Percentiles rank a stretch among this genome's conserved stretches.
Conservation (phyloP, 2,329 filamentous ascomycete species). For the Pseudocercospora fijiensis region DNA sequence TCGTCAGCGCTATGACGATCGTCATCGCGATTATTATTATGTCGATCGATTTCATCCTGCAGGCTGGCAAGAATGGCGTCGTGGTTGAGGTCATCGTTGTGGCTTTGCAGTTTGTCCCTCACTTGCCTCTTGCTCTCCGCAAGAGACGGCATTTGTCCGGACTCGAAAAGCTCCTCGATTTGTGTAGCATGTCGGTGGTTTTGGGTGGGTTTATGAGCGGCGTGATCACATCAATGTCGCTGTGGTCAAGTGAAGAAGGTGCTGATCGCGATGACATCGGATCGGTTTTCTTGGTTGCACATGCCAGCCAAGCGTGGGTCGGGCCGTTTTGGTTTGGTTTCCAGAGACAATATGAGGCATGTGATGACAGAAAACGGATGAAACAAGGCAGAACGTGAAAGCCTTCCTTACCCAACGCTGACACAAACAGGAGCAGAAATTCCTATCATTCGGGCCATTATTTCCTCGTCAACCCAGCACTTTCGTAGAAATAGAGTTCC, state of each 20-base stretch:
- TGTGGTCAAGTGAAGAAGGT: background rate
- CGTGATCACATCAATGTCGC: background rate
- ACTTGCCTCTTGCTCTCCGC: constrained; percentile 37
- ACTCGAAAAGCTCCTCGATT: background rate
- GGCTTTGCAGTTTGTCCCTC: constrained; percentile 27
- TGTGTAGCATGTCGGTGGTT: constrained; percentile 11
- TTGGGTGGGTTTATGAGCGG: background rate
- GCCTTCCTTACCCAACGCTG: background rate
- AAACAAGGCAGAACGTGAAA: constrained; percentile 16
- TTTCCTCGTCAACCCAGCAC: background rate
- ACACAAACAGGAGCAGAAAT: background rate
- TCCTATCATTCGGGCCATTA: background rate
- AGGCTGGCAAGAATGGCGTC: constrained; percentile 36
- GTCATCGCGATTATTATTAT: constrained; percentile 30
- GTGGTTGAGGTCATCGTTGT: constrained; percentile 31
- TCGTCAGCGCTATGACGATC: constrained; percentile 13
- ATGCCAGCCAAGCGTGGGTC: background rate
- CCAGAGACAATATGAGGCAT: constrained; percentile 1
- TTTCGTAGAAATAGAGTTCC: background rate
- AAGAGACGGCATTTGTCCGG: constrained; percentile 36
- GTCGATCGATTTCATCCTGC: constrained; percentile 37
- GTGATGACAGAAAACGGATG: constrained; percentile 10
- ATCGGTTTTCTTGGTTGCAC: background rate
- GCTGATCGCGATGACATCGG: background rate
- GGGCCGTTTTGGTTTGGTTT: background rate